Evolutionary conservation across 352 stramenopile genomes (phyloP).

Genomic region (Phytophthora tentaculata): DNA sequence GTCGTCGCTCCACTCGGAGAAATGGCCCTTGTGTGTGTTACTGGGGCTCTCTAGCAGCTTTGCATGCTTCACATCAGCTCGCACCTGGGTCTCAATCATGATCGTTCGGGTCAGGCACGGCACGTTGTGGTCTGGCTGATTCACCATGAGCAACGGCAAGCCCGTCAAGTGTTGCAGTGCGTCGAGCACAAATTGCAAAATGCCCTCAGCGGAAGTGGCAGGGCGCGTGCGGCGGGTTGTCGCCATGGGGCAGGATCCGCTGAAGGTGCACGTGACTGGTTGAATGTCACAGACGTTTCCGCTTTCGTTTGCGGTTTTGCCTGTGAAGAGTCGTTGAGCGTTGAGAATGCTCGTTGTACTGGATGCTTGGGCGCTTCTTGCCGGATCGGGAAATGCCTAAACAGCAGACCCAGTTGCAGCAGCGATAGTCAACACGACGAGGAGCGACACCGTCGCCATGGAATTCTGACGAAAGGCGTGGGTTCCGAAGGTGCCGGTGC

Average conservation of each 20-base stretch:
- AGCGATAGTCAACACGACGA: slow-evolving; percentile 11
- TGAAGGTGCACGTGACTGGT: slow-evolving; percentile 21
- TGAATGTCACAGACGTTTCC: slow-evolving; percentile 41
- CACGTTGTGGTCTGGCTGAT: slow-evolving; percentile 35
- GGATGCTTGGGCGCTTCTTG: slow-evolving; percentile 24
- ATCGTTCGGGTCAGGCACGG: slow-evolving; percentile 24
- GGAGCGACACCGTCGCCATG: slow-evolving; percentile 15
- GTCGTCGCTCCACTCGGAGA: slow-evolving; percentile 28
- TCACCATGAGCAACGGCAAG: slow-evolving; percentile 41
- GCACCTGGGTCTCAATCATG: slow-evolving; percentile 26
- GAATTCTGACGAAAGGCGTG: slow-evolving; percentile 18
- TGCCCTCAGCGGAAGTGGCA: slow-evolving; percentile 22
- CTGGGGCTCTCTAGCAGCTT: slow-evolving; percentile 22
- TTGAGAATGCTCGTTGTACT: slow-evolving; percentile 15
- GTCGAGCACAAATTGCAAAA: slow-evolving; percentile 48
- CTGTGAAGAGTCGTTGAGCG: slow-evolving; percentile 26
- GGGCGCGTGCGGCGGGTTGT: slow-evolving; percentile 4
- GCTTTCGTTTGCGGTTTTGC: slow-evolving; percentile 27
- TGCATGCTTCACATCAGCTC: slow-evolving; percentile 41
- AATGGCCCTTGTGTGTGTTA: slow-evolving; percentile 8
- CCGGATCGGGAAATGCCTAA: slow-evolving; percentile 31
- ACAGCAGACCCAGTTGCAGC: slow-evolving; percentile 10
- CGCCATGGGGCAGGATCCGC: slow-evolving; percentile 20
- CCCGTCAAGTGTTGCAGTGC: slow-evolving; percentile 36
- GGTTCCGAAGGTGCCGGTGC: slow-evolving; percentile 24